These are phyloP conservation scores for Cercospora janseana DNA, from an alignment of 2,329 filamentous ascomycete genomes.

Conservation along the genomic window DNA sequence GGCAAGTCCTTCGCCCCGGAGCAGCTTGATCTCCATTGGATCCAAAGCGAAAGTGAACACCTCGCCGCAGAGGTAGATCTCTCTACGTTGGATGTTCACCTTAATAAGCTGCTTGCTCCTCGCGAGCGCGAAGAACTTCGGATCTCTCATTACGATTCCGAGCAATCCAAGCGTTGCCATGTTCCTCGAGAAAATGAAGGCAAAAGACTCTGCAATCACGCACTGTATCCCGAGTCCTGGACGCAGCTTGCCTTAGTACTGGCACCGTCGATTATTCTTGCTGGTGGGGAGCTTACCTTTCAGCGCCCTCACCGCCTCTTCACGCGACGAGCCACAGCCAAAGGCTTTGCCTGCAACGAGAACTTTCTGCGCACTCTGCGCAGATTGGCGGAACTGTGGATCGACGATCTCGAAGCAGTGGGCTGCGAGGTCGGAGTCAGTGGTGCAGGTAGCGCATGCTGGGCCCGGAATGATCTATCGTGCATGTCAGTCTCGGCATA, in stretches of 20 bases:
- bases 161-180: conserved; percentile 12
- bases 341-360: conserved; percentile 19
- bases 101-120: too few relatives aligned
- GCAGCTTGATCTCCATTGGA: too few relatives aligned
- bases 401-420: conserved; percentile 15
- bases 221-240: conserved; percentile 8
- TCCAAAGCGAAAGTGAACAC: too few relatives aligned
- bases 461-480: conserved; percentile 2
- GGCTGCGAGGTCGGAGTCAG: conserved; percentile 8
- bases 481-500: not conserved
- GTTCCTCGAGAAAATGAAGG: conserved; percentile 17
- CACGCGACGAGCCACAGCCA: conserved; percentile 16
- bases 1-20: too few relatives aligned
- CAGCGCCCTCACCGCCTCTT: conserved; percentile 12
- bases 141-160: conserved; percentile 12
- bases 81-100: too few relatives aligned
- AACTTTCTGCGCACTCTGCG: conserved; percentile 3
- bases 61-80: too few relatives aligned
- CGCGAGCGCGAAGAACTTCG: conserved; percentile 5
- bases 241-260: too few relatives aligned
- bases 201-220: conserved; percentile 16
- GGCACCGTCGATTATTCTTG: not conserved
- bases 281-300: conserved; percentile 4
- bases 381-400: conserved; percentile 13
- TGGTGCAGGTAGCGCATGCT: not conserved